Evolutionary conservation across 108 stramenopile species (phyloP).

Genomic region (Cyclotella baltica): DNA sequence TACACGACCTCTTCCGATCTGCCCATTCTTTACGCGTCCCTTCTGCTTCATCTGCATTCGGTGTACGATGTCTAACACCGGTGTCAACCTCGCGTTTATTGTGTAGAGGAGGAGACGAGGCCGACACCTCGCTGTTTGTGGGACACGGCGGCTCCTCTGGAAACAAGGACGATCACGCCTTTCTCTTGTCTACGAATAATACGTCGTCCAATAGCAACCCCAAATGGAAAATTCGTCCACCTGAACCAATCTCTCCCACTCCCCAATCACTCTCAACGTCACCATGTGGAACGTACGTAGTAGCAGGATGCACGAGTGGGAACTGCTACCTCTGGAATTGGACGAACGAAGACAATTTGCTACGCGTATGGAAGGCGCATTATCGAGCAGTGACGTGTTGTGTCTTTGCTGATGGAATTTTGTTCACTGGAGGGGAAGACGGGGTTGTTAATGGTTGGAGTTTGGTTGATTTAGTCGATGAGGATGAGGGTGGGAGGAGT

Average conservation of each 20-base stretch:
- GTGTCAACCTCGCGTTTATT: constrained; percentile 21
- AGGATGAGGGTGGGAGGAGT: background rate
- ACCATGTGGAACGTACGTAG: constrained; percentile 73
- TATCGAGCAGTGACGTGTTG: constrained; percentile 70
- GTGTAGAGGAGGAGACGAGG: constrained; percentile 28
- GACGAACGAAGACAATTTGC: constrained; percentile 63
- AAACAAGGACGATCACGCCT: constrained; percentile 43
- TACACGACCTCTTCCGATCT: constrained; percentile 1
- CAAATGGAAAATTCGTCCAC: constrained; percentile 75
- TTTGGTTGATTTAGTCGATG: constrained; percentile 65
- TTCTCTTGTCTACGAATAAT: constrained; percentile 12
- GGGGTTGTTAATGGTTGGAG: constrained; percentile 82
- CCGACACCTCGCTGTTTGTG: constrained; percentile 26
- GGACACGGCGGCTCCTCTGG: constrained; percentile 36
- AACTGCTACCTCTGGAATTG: constrained; percentile 68
- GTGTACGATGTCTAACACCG: constrained; percentile 31
- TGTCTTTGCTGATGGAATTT: constrained; percentile 64
- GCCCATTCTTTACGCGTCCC: constrained; percentile 8
- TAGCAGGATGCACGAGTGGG: constrained; percentile 70
- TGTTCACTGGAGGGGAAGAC: constrained; percentile 86
- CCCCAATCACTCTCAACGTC: constrained; percentile 55
- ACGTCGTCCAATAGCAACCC: constrained; percentile 11
- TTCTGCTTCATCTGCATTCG: constrained; percentile 8
- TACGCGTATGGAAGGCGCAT: constrained; percentile 75
- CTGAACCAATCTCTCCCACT: constrained; percentile 67